phyloP scores from a whole-genome alignment of 768 basidiomycete species.

The Chalciporus sphaerocephalus region DNA sequence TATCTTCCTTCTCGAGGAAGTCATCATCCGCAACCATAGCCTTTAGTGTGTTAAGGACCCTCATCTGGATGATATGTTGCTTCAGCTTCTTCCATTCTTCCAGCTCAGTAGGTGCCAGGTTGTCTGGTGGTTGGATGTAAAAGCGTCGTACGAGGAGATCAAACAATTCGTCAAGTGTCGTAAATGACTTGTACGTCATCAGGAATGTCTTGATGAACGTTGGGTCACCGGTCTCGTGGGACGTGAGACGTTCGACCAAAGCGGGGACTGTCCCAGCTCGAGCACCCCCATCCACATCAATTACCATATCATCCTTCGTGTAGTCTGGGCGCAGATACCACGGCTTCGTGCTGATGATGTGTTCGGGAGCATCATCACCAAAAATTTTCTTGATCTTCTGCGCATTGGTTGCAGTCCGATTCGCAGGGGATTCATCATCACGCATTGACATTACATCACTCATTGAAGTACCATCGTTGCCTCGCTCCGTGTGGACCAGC shows the following conservation, averaged over 20 bases:
- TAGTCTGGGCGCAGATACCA: constrained; percentile 88
- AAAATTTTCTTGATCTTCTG: constrained; percentile 67
- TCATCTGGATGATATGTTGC: constrained; percentile 79
- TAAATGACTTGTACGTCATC: constrained; percentile 95
- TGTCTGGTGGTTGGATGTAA: constrained; percentile 68
- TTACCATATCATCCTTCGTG: constrained; percentile 71
- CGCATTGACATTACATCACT: constrained; percentile 19
- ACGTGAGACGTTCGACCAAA: constrained; percentile 84
- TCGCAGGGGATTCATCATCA: constrained; percentile 23
- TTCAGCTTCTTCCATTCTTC: constrained; percentile 83
- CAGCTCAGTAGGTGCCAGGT: constrained; percentile 54
- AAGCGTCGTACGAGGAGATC: constrained; percentile 80
- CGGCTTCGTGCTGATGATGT: constrained; percentile 50
- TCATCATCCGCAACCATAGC: constrained; percentile 83
- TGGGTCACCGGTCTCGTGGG: constrained; percentile 82
- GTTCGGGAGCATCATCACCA: constrained; percentile 52
- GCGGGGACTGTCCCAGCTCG: constrained; percentile 84
- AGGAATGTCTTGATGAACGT: constrained; percentile 86
- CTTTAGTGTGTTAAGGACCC: constrained; percentile 92
- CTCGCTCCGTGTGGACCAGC: constrained; percentile 20
- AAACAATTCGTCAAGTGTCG: constrained; percentile 75
- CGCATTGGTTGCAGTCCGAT: constrained; percentile 29
- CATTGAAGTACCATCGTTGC: constrained; percentile 14
- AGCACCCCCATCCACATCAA: constrained; percentile 80
- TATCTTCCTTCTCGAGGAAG: constrained; percentile 82